Evolutionary conservation across 2,329 filamentous ascomycete genomes (phyloP).

Genomic region (Aspergillus flavus): DNA sequence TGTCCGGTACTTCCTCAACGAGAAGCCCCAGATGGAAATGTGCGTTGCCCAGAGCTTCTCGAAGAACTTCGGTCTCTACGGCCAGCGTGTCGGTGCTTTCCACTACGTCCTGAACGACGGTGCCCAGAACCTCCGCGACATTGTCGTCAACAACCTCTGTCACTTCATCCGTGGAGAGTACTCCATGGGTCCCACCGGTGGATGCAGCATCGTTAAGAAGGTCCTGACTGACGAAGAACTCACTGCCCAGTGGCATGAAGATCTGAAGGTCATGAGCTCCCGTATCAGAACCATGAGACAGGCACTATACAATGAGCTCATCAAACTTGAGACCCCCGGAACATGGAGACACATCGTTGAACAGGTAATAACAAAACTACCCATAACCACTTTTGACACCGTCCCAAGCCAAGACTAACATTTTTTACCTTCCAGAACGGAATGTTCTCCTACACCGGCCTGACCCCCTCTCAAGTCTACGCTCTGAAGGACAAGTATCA

Average conservation of each 20-base stretch:
- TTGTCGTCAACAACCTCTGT: conserved; percentile 42
- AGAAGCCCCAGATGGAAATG: conserved; percentile 69
- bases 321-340: conserved; percentile 81
- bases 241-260: conserved; percentile 86
- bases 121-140: conserved; percentile 30
- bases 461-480: conserved; percentile 49
- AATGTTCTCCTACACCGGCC: conserved; percentile 83
- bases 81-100: conserved; percentile 92
- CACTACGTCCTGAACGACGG: conserved; percentile 57
- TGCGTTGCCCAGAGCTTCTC: conserved; percentile 63
- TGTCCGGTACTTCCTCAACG: conserved; percentile 85
- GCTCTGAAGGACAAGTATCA: conserved; percentile 46
- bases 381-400: not conserved
- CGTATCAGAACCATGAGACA: conserved; percentile 91
- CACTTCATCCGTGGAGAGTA: conserved; percentile 44
- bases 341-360: conserved; percentile 98
- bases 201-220: conserved; percentile 79
- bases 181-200: conserved; percentile 72
- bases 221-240: conserved; percentile 77
- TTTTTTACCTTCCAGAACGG: conserved; percentile 51
- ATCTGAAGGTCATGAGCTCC: conserved; percentile 87
- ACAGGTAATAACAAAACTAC: conserved; percentile 62
- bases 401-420: conserved; percentile 4
- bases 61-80: conserved; percentile 79
- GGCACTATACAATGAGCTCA: conserved; percentile 75